Evolutionary conservation across 768 basidiomycete genomes (phyloP).

Genomic region (Mrakia blollopis): DNA sequence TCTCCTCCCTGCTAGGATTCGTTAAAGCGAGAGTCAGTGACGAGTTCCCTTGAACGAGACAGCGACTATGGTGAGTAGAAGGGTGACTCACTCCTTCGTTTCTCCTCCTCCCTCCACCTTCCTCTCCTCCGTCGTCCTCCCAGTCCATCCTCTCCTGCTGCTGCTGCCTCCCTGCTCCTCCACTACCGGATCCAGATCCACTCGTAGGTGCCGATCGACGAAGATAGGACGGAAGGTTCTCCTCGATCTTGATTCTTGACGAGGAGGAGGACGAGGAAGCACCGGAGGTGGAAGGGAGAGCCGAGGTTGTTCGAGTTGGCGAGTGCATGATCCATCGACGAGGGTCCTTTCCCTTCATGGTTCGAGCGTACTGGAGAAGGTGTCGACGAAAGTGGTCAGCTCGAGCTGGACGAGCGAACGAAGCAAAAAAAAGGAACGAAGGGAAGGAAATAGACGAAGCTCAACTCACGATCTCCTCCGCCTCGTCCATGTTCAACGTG

Average conservation of each 20-base stretch:
- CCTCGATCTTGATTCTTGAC: background rate
- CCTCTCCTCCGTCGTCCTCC: conserved; percentile 19
- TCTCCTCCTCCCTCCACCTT: conserved; percentile 12
- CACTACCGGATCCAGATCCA: background rate
- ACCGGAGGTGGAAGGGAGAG: background rate
- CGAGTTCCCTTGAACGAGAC: too few species aligned
- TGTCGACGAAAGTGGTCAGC: background rate
- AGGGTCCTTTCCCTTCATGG: conserved; percentile 29
- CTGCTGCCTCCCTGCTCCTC: background rate
- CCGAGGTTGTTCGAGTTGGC: conserved; percentile 3
- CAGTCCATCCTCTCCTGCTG: conserved; percentile 20
- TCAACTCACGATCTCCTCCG: conserved; percentile 46
- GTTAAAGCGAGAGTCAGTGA: background rate
- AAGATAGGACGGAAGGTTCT: conserved; percentile 5
- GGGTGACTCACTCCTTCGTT: background rate
- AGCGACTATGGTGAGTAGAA: background rate
- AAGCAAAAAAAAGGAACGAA: background rate
- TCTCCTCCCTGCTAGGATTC: conserved; percentile 17
- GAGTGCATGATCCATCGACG: conserved; percentile 32
- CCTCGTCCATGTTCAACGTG: conserved; percentile 63
- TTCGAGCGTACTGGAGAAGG: conserved; percentile 15
- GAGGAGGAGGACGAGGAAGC: background rate
- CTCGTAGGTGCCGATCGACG: background rate
- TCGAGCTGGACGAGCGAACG: background rate
- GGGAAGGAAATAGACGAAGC: too few species aligned